Evolutionary conservation across 2,329 filamentous ascomycete species (phyloP), one percentile per base, ranked within the genome.

Genomic region (Aquanectria penicillioides): DNA sequence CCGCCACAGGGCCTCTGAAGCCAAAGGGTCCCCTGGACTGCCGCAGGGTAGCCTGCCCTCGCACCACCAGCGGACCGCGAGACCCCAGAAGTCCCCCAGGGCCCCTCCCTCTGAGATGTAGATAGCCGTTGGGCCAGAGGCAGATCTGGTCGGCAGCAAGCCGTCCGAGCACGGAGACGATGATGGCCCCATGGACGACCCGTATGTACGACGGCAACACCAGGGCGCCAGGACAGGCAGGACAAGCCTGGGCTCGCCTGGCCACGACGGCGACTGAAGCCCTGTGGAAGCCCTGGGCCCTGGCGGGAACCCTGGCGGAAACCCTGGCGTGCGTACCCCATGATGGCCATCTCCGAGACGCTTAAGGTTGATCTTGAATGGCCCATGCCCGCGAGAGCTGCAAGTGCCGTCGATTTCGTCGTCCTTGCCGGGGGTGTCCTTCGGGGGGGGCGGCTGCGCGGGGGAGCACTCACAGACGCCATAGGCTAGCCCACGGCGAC

Each of bases 401-500:
- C 53, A 57, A 50, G 46, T 57, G 46, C 53, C 53, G 38, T 34
- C 37, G 11, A 23, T 18, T 20, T 38, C 15, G 12, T 23, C 4
- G 10, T 10, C 15, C 12, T 31, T 25, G 28, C 31, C 46, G 23
- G 53, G 37, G 44, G 25, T 11, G 25, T 8, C 26, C n/a, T n/a
- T n/a, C n/a, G 9, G 33, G n/a, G 44, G 9, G 33, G 3, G n/a
- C 15, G 22, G 18, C 11, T n/a, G 26, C 12, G 13, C 38, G 44
- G 18, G 34, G 28, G 17, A 31, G n/a, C 17, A 6, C 20, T 28
- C 7, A 29, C 20, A 31, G 12, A 34, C 37, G 37, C 53, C 22
- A 48, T 36, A 38, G 18, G 31, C 20, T 33, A 49, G 44, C 20
- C 44, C 20, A 25, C 25, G 34, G 31, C 43, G 15, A 15, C 37